Conservation (phyloP, 768 basidiomycete species). For the Lentinula boryana region DNA sequence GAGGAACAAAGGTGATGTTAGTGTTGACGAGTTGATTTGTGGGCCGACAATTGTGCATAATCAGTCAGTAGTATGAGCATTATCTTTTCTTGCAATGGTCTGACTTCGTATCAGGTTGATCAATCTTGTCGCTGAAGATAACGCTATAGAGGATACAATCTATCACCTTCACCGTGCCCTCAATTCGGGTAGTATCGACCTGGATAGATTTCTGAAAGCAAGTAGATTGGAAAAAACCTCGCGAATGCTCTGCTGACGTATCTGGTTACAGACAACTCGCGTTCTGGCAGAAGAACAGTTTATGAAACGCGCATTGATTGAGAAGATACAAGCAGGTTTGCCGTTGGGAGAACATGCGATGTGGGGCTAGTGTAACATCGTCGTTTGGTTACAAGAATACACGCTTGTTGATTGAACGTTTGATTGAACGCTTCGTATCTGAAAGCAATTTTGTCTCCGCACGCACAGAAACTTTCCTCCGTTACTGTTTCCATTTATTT, state of each 20-base stretch:
- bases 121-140: constrained; percentile 98
- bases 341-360: constrained; percentile 1
- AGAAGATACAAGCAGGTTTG: constrained; percentile 22
- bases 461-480: no score
- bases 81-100: constrained; percentile 6
- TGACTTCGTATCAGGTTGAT: constrained; percentile 55
- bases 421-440: no score
- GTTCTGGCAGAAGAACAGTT: constrained; percentile 93
- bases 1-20: constrained; percentile 79
- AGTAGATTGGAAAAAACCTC: constrained; percentile 19
- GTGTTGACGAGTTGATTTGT: constrained; percentile 95
- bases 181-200: constrained; percentile 85
- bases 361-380: background rate
- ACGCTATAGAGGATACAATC: constrained; percentile 96
- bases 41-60: constrained; percentile 94
- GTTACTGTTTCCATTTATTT: no score
- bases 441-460: no score
- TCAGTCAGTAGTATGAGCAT: constrained; percentile 58
- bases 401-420: background rate
- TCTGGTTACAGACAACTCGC: constrained; percentile 59
- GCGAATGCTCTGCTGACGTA: constrained; percentile 4
- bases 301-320: constrained; percentile 90
- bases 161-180: constrained; percentile 94
- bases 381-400: background rate
- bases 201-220: constrained; percentile 91